Base-by-base conservation (phyloP, 768 basidiomycete genomes). In the Strobilomyces dryophilus region DNA sequence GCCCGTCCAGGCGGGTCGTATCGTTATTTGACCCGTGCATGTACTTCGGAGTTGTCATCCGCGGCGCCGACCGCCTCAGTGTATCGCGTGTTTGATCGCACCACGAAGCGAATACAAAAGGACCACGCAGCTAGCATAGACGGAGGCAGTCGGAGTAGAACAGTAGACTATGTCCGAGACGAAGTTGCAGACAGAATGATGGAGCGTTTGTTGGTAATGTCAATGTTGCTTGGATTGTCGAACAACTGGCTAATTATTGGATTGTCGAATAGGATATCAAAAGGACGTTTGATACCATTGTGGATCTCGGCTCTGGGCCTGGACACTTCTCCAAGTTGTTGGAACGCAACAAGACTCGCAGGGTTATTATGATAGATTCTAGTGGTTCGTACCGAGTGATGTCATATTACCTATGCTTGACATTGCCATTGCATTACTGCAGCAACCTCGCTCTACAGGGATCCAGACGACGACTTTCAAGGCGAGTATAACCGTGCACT, bases 101-200 rank as follows among this genome's bases (percentile, higher is more conserved):
- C 76, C 42, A 83, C 75, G 8, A 98, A 98, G 70, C 76, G 72
- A 37, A 63, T 81, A 8, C 95, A 98, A 71, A 84, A 80, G 61
- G 85, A 98, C 66, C 73, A 83, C 12, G 86, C 92, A 0, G 89
- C 83, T 5, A 59, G 68, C 47, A 72, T 76, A 53, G 75, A 84
- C 51, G 76, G 72, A 43, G 85, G 87, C 18, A 68, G 71, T 21
- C 74, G 76, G 29, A 93, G 89, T 61, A 77, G 82, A 61, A 81
- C 83, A 0, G 92, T 94, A 6, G 95, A 99, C 75, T 98, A 98
- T 70, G 74, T 99, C 27, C 81, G 92, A 39, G 81, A 92, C 51
- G 95, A 95, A 66, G 84, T 95, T 9, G 93, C 95, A 20, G 90
- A 93, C 57, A 78, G 87, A 54, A 80, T 98, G 80, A 81, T 92